Conservation (phyloP, 805 yeast species). For the Kockiozyma suomiensis region DNA sequence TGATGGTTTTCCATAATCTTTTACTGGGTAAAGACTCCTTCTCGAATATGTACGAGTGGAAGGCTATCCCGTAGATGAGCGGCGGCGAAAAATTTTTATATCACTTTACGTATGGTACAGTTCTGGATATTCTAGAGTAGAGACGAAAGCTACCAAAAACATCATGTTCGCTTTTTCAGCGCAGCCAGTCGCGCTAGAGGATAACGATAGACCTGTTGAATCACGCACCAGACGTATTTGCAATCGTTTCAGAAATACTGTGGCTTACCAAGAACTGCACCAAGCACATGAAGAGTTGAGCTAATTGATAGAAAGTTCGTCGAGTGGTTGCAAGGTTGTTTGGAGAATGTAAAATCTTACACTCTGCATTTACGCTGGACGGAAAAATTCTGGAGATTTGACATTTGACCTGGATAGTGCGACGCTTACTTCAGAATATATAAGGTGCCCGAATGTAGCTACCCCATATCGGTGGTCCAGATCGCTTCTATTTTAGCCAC, state of each 20-base stretch:
- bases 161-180: background rate
- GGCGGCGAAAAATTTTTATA: background rate
- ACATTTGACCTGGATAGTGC: constrained; percentile 1
- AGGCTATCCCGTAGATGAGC: constrained; percentile 8
- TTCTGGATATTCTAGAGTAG: background rate
- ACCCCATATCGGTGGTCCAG: no score
- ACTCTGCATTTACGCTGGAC: background rate
- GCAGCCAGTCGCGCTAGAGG: background rate
- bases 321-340: constrained; percentile 4
- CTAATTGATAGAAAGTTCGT: constrained; percentile 2
- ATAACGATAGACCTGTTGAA: background rate
- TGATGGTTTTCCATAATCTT: background rate
- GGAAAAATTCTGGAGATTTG: background rate
- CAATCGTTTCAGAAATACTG: background rate
- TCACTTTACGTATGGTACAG: constrained; percentile 2
- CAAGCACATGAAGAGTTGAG: background rate
- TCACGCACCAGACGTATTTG: constrained; percentile 1
- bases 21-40: background rate
- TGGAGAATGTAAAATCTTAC: background rate
- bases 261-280: background rate
- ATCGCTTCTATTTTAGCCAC: no score
- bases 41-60: constrained; percentile 4
- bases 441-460: constrained; percentile 6
- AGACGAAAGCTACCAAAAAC: background rate
- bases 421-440: background rate